phyloP scores from a whole-genome alignment of 192 early-diverging fungal species.

The Radiomyces spectabilis region DNA sequence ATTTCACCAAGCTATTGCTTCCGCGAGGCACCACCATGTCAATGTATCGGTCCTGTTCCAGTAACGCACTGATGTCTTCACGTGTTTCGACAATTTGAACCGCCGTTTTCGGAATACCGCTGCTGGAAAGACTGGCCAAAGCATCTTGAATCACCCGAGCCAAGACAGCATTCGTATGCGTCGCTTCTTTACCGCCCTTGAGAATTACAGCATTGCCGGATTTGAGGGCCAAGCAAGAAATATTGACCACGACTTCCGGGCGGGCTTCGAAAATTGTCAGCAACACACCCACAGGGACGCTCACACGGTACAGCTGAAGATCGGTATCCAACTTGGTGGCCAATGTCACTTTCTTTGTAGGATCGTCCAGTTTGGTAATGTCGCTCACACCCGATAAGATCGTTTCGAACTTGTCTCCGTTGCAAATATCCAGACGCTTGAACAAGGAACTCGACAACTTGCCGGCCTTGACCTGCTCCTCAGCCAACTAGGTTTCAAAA shows the following conservation, averaged over 20 bases:
- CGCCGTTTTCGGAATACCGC: conserved; percentile 52
- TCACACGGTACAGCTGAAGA: conserved; percentile 86
- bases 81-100: conserved; percentile 88
- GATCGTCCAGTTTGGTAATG: conserved; percentile 78
- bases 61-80: conserved; percentile 78
- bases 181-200: conserved; percentile 94
- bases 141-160: conserved; percentile 73
- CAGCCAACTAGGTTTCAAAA: conserved; percentile 42
- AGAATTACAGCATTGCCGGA: conserved; percentile 96
- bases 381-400: conserved; percentile 88
- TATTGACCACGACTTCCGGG: conserved; percentile 98
- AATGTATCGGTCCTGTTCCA: conserved; percentile 87
- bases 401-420: conserved; percentile 77
- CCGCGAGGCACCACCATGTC: conserved; percentile 96
- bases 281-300: conserved; percentile 89
- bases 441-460: conserved; percentile 68
- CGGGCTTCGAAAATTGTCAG: conserved; percentile 98
- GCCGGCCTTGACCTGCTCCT: conserved; percentile 62
- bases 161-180: conserved; percentile 71
- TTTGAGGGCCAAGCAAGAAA: conserved; percentile 90
- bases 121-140: conserved; percentile 40
- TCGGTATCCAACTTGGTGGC: conserved; percentile 74
- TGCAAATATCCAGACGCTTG: conserved; percentile 83
- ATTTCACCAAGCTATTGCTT: conserved; percentile 81
- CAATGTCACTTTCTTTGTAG: conserved; percentile 71